phyloP scores from a whole-genome alignment of 257 asterid species.

The Salvia rosmarinus region DNA sequence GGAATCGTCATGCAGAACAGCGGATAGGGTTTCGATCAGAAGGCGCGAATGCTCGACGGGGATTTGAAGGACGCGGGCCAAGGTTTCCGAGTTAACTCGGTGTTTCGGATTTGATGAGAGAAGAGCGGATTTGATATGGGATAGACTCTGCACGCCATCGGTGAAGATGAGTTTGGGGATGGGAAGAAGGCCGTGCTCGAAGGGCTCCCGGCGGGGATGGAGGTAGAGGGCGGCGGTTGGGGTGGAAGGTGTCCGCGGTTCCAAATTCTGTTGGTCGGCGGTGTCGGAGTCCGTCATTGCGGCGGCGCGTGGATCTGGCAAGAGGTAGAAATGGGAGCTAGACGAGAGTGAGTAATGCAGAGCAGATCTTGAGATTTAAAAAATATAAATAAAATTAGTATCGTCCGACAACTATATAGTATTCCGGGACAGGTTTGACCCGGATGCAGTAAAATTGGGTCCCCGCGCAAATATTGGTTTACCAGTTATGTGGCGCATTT shows the following conservation, averaged over 20 bases:
- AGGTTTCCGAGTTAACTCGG: slow-evolving; percentile 48
- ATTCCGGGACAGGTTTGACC: too few relatives aligned
- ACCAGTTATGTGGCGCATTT: too few relatives aligned
- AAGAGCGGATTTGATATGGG: slow-evolving; percentile 64
- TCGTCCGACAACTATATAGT: too few relatives aligned
- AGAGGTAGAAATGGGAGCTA: slow-evolving; percentile 24
- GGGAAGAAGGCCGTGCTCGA: slow-evolving; percentile 90
- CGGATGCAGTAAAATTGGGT: too few relatives aligned
- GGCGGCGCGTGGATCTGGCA: slow-evolving; percentile 60
- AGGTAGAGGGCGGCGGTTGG: slow-evolving; percentile 40
- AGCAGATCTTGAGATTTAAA: slow-evolving; percentile 18
- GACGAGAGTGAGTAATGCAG: slow-evolving; percentile 10
- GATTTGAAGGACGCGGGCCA: slow-evolving; percentile 64
- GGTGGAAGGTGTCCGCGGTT: slow-evolving; percentile 38
- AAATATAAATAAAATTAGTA: too few relatives aligned
- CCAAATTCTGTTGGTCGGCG: slow-evolving; percentile 37
- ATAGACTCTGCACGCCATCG: slow-evolving; percentile 71
- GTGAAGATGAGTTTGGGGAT: slow-evolving; percentile 81
- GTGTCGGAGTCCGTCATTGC: slow-evolving; percentile 47
- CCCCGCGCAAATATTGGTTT: too few relatives aligned
- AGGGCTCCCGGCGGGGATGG: slow-evolving; percentile 90
- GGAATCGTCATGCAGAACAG: slow-evolving; percentile 61
- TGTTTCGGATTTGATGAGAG: slow-evolving; percentile 47
- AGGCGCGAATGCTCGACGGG: slow-evolving; percentile 73
- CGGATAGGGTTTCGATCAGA: slow-evolving; percentile 70